Evolutionary conservation across 768 basidiomycete genomes (phyloP).

Genomic region (Tulasnella calospora): DNA sequence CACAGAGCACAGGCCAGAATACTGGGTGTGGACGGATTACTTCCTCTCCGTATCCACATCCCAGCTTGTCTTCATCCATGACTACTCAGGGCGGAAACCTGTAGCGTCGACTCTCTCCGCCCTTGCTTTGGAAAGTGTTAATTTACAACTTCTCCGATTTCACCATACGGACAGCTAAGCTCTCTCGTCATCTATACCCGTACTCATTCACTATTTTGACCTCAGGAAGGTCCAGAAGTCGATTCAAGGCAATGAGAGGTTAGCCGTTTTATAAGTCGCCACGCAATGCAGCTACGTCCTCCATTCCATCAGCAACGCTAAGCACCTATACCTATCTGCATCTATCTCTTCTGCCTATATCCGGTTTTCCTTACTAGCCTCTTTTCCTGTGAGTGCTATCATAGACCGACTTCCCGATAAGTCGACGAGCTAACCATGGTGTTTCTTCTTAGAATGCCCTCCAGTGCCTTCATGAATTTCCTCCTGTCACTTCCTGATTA

Average conservation of each 20-base stretch:
- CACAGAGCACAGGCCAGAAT: too few species aligned
- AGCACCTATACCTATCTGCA: background rate
- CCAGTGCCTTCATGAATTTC: slow-evolving; percentile 11
- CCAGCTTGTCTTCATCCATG: background rate
- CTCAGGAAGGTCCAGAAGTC: background rate
- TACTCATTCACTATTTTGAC: background rate
- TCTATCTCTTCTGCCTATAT: background rate
- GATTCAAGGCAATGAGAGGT: background rate
- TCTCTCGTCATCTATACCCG: background rate
- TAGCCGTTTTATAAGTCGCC: background rate
- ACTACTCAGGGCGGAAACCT: background rate
- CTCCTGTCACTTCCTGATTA: background rate
- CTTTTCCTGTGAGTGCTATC: background rate
- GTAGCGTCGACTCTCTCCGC: background rate
- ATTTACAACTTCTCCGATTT: background rate
- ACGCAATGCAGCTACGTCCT: background rate
- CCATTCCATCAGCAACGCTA: background rate
- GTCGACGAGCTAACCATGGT: background rate
- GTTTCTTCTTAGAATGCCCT: background rate
- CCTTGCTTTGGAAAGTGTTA: background rate
- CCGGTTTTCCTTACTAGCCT: background rate
- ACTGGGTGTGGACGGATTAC: background rate
- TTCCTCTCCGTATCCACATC: background rate
- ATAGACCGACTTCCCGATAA: background rate
- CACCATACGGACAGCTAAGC: background rate